Percentiles rank a stretch among this genome's conserved stretches.
Conservation (phyloP, 352 stramenopile genomes). For the Phytophthora melonis region DNA sequence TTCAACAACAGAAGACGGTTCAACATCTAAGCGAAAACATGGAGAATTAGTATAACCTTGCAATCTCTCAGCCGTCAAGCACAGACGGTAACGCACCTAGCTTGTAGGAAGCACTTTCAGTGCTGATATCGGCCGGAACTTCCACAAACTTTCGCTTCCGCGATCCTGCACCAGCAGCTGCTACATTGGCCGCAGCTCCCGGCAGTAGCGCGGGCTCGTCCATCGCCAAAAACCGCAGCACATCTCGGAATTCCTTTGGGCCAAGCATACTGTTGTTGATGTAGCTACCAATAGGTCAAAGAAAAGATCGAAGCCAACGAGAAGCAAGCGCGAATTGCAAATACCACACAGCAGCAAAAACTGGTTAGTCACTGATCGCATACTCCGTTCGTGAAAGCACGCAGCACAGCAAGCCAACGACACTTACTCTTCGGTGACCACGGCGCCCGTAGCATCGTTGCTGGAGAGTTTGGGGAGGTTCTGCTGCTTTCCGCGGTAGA, state of each 20-base stretch:
- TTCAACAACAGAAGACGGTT: constrained; percentile 59
- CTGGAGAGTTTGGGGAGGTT: constrained; percentile 77
- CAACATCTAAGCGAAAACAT: constrained; percentile 26
- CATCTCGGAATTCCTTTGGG: constrained; percentile 87
- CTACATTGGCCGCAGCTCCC: constrained; percentile 50
- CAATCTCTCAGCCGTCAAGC: not conserved
- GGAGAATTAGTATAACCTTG: not conserved
- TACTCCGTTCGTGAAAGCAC: constrained; percentile 1
- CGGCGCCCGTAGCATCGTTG: constrained; percentile 56
- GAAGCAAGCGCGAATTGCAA: constrained; percentile 27
- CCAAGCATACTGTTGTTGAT: constrained; percentile 81
- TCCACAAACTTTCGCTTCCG: constrained; percentile 90
- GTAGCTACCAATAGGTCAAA: constrained; percentile 77
- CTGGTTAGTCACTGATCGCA: constrained; percentile 36
- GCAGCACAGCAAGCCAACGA: constrained; percentile 10
- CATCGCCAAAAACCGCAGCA: constrained; percentile 87
- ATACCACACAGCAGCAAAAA: constrained; percentile 47
- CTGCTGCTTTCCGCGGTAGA: constrained; percentile 86
- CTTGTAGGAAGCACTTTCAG: constrained; percentile 31
- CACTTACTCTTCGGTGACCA: constrained; percentile 88
- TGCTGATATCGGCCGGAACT: constrained; percentile 45
- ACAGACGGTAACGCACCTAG: constrained; percentile 25
- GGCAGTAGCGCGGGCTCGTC: constrained; percentile 82
- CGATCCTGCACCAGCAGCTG: constrained; percentile 42
- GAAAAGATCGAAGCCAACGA: constrained; percentile 27